Percentiles rank a stretch among this genome's conserved stretches.
These are phyloP conservation scores for Nectriaceae sp. DNA, from an alignment of 2,329 filamentous ascomycete species.

Conservation along the genomic window DNA sequence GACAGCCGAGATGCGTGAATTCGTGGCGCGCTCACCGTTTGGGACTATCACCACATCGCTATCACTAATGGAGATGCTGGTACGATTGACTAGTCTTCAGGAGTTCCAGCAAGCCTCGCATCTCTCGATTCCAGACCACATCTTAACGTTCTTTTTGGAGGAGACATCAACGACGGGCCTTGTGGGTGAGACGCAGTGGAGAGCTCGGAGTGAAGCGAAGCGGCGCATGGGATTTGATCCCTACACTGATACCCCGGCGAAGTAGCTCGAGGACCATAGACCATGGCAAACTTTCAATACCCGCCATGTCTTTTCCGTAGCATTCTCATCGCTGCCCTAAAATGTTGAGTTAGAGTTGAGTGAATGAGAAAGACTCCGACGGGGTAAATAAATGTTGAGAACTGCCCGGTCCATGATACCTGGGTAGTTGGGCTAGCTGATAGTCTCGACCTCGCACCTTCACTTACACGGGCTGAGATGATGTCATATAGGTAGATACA, in stretches of 20 bases:
- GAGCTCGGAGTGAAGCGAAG: conserved; percentile 47
- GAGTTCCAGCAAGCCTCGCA: conserved; percentile 91
- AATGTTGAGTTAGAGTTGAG: too few species aligned
- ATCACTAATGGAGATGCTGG: conserved; percentile 85
- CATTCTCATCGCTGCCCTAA: background rate
- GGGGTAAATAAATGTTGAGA: too few species aligned
- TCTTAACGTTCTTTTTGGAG: conserved; percentile 83
- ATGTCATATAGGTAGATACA: too few species aligned
- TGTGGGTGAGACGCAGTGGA: conserved; percentile 46
- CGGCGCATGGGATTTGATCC: conserved; percentile 57
- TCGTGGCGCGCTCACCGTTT: conserved; percentile 48
- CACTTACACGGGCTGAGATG: too few species aligned
- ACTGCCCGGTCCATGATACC: too few species aligned
- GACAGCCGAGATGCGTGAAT: conserved; percentile 24
- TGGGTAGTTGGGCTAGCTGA: too few species aligned
- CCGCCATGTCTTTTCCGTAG: background rate
- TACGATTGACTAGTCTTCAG: conserved; percentile 83
- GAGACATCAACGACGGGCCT: conserved; percentile 57
- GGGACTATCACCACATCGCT: conserved; percentile 55
- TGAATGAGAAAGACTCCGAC: too few species aligned
- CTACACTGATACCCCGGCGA: conserved; percentile 48
- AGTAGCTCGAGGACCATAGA: conserved; percentile 13
- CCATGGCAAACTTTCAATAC: too few species aligned
- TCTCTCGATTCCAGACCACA: conserved; percentile 85
- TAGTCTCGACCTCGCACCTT: too few species aligned